Evolutionary conservation across 1,284 basidiomycete species (phyloP), one percentile per base, ranked within the genome.

Genomic region (Naganishia sp.): DNA sequence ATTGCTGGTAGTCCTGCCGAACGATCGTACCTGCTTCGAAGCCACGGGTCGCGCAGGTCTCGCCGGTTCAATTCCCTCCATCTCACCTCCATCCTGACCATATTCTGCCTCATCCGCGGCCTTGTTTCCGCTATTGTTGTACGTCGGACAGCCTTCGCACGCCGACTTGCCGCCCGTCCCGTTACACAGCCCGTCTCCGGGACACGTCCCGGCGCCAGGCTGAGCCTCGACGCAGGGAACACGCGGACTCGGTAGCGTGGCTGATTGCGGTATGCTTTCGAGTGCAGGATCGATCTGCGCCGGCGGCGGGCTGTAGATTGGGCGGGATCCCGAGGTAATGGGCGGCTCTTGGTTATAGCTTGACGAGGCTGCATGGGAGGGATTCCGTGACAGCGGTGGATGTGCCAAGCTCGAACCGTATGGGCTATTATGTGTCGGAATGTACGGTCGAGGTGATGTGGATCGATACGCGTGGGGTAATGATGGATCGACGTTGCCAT

Each of bases 121-220:
- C 32, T 67, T 67, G 50, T 71, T 72, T 50, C 75, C 62, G 62
- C 84, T 84, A 76, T 96, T 96, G 83, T 96, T 97, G 82, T 87
- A 92, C 47, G 93, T 93, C 13, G 94, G 94, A 79, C 94, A 96
- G 50, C 94, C 94, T 71, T 89, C 86, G 77, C 94, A 97, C 69
- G 90, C 89, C 67, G 86, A 87, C 71, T 91, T 88, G 68, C 94
- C 94, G 72, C 94, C 94, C 35, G 90, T 92, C 69, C 94, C 94
- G 80, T 97, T 92, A 81, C 94, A 97, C 71, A 90, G 86, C 45
- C 94, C 94, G 80, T 94, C 94, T 67, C 94, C 94, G 6, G 94
- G 94, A 79, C 94, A 97, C 21, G 92, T 92, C 56, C 93, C 90
- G 21, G 61, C 54, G 6, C 47, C 35, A 2, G 60, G 66, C 21